These are phyloP conservation scores for Diplogelasinospora grovesii DNA, from an alignment of 495 filamentous ascomycete genomes.

Conservation along the genomic window DNA sequence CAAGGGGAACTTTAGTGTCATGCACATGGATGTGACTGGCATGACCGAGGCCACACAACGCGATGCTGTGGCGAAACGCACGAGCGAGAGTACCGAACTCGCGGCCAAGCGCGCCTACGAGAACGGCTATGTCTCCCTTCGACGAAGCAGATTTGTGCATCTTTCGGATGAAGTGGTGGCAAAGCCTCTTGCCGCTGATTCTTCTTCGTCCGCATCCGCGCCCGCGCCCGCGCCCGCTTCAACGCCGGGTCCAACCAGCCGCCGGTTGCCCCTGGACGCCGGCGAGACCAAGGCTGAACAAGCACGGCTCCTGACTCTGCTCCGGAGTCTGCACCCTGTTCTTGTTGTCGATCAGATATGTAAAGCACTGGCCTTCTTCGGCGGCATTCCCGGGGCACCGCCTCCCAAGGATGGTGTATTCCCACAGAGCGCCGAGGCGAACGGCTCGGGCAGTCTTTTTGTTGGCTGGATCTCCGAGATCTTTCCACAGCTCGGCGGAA, in stretches of 20 bases:
- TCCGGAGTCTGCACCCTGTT: constrained; percentile 45
- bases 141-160: constrained; percentile 36
- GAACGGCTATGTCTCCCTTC: constrained; percentile 44
- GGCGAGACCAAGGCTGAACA: constrained; percentile 50
- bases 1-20: constrained; percentile 52
- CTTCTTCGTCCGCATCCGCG: background rate
- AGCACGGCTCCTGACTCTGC: constrained; percentile 45
- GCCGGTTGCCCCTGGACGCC: constrained; percentile 29
- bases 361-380: constrained; percentile 52
- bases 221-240: constrained; percentile 3
- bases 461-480: constrained; percentile 54
- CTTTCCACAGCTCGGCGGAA: constrained; percentile 40
- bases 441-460: constrained; percentile 48
- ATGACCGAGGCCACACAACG: constrained; percentile 39
- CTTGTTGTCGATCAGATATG: constrained; percentile 52
- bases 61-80: constrained; percentile 48
- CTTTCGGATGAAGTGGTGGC: constrained; percentile 18
- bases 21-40: constrained; percentile 46
- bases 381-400: constrained; percentile 49
- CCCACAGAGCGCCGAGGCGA: constrained; percentile 46
- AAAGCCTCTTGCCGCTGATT: constrained; percentile 18
- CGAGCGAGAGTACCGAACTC: constrained; percentile 49
- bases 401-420: constrained; percentile 45
- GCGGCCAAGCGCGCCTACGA: constrained; percentile 46
- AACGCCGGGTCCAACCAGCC: constrained; percentile 3